Conservation (phyloP, 2,329 filamentous ascomycete genomes). For the Nemania sp. region DNA sequence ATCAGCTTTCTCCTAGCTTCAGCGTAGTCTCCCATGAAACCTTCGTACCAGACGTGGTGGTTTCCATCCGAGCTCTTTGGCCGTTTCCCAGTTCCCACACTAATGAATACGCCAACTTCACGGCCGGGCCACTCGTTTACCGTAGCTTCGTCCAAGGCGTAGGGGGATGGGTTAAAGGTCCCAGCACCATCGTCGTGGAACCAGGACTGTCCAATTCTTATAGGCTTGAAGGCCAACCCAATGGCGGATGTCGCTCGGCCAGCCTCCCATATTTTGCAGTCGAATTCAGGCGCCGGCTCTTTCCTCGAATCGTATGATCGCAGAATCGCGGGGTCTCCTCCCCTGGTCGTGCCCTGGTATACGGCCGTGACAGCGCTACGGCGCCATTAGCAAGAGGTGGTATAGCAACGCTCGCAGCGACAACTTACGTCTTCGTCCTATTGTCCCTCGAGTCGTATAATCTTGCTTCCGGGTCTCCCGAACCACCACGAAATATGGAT, state of each 20-base stretch:
- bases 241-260: slow-evolving; percentile 93
- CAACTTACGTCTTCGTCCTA: slow-evolving; percentile 82
- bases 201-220: slow-evolving; percentile 88
- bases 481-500: slow-evolving; percentile 59
- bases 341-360: slow-evolving; percentile 78
- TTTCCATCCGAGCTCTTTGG: slow-evolving; percentile 68
- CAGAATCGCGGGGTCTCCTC: slow-evolving; percentile 71
- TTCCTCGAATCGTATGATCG: slow-evolving; percentile 95
- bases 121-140: slow-evolving; percentile 94
- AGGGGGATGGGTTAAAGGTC: slow-evolving; percentile 87
- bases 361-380: slow-evolving; percentile 84
- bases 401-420: neutral
- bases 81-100: slow-evolving; percentile 90
- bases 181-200: slow-evolving; percentile 94
- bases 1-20: slow-evolving; percentile 86
- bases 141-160: slow-evolving; percentile 85
- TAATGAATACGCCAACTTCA: slow-evolving; percentile 89
- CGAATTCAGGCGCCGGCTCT: slow-evolving; percentile 86
- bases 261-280: slow-evolving; percentile 96
- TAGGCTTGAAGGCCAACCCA: slow-evolving; percentile 92
- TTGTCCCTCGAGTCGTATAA: slow-evolving; percentile 88
- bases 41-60: slow-evolving; percentile 87
- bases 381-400: slow-evolving; percentile 31
- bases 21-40: slow-evolving; percentile 88
- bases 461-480: slow-evolving; percentile 81